Base-by-base conservation (phyloP, 306 rosid genomes). In the Prunus armeniaca region DNA sequence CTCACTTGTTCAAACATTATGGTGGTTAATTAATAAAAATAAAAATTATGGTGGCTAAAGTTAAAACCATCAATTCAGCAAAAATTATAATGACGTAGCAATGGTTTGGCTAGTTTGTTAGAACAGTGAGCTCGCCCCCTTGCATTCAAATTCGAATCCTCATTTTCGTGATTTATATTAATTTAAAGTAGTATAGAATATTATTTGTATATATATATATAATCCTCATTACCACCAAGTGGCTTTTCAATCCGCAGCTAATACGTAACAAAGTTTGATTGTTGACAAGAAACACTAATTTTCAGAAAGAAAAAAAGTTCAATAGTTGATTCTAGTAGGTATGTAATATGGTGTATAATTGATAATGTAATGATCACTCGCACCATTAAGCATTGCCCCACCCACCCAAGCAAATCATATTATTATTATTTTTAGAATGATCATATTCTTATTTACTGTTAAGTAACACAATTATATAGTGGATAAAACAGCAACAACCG, bases 121-220 rank as follows among this genome's bases (percentile, higher is more conserved):
- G 7, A 6, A 32, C 7, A 32, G 38, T 5, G 1, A 5, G 7
- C 1, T 6, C 7, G 38, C 1, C 7, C 5, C 7, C 1, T 32
- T 34, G 0, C 8, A 34, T 34, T 34, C 0, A 34, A 34, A 6
- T 34, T 5, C 2, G 0, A 32, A 34, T 34, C 0, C 2, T 34
- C 0, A 34, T 34, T 34, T 34, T 0, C 0, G 0, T 5, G 2
- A 32, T 5, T 34, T 34, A 34, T 34, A 34, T 34, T 6, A 34
- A 34, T 34, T 34, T 34, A 34, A 34, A 5, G 8, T 34, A 5
- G 8, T 34, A 34, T 5, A 34, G 2, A 34, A 0, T 34, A 34
- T 34, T 34, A 34, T 34, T 6, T 34, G 0, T 34, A 1, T 34
- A 32, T 32, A 34, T 4, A 32, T 32, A 32, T 34, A 34, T 5